These are phyloP conservation scores for Trichopus zeylanicus DNA, from an alignment of 116 monocot genomes.

Conservation along the genomic window DNA sequence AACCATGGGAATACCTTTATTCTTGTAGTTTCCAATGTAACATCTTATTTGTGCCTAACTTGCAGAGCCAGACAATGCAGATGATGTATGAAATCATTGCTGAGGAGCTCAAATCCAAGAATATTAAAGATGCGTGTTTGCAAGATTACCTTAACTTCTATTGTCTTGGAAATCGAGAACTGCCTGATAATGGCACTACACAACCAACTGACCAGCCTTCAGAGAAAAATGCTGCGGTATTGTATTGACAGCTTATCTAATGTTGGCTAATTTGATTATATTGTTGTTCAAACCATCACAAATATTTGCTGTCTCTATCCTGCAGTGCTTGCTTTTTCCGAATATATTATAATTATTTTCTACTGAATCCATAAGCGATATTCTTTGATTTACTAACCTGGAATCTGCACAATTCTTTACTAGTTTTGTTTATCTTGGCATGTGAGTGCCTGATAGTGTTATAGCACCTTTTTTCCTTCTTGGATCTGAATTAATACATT, in stretches of 20 bases:
- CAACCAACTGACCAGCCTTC: constrained; percentile 15
- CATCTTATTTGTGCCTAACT: not conserved
- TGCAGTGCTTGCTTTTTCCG: not conserved
- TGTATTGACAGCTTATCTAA: not conserved
- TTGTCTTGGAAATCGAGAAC: constrained; percentile 82
- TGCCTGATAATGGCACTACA: constrained; percentile 1
- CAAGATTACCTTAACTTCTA: constrained; percentile 92
- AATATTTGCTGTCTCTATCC: not conserved
- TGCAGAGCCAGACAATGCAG: constrained; percentile 73
- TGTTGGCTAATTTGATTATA: not conserved
- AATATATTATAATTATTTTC: too few relatives aligned
- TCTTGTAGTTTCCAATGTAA: too few relatives aligned
- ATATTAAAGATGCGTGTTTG: constrained; percentile 38
- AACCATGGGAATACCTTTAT: too few relatives aligned
- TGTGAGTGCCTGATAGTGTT: too few relatives aligned
- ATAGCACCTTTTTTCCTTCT: too few relatives aligned
- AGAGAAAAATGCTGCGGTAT: constrained; percentile 43
- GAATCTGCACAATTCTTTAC: too few relatives aligned
- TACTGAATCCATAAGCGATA: too few relatives aligned
- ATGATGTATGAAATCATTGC: constrained; percentile 82
- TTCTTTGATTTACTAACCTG: too few relatives aligned
- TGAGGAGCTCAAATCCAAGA: constrained; percentile 39
- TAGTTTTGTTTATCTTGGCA: too few relatives aligned
- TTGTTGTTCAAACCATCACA: not conserved
- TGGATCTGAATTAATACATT: too few relatives aligned